A percentile compares a stretch with the other conserved stretches of the same genome.
Conservation (phyloP, 140 eudicot species). For the Flaveria floridana region DNA sequence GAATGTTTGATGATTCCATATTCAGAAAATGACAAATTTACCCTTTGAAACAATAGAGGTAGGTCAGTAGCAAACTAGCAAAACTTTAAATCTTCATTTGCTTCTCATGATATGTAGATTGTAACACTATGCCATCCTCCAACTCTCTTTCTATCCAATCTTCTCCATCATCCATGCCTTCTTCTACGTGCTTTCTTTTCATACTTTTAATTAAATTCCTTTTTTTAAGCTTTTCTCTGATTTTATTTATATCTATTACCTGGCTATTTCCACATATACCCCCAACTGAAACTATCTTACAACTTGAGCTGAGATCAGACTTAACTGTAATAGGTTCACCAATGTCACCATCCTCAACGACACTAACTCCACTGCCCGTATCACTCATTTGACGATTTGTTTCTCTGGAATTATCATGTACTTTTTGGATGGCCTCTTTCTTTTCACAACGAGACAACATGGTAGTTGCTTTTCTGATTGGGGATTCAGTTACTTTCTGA, state of each 20-base stretch:
- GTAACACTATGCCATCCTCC: conserved; percentile 54
- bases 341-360: conserved; percentile 53
- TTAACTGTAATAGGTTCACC: conserved; percentile 39
- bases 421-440: conserved; percentile 7
- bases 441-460: conserved; percentile 28
- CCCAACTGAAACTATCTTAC: conserved; percentile 37
- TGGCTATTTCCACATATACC: conserved; percentile 24
- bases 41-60: conserved; percentile 26
- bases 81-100: conserved; percentile 32
- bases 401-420: conserved; percentile 17
- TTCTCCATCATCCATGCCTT: conserved; percentile 40
- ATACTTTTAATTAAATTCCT: conserved; percentile 33
- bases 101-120: conserved; percentile 40
- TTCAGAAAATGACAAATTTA: conserved; percentile 30
- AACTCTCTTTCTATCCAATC: conserved; percentile 67
- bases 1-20: conserved; percentile 22
- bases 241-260: conserved; percentile 47
- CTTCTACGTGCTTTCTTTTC: conserved; percentile 30
- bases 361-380: conserved; percentile 56
- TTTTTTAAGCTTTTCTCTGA: conserved; percentile 53
- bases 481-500: conserved; percentile 28
- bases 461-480: conserved; percentile 31
- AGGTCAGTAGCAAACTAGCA: conserved; percentile 6
- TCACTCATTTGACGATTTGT: conserved; percentile 43
- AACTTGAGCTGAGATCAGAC: conserved; percentile 37